Percentiles rank a stretch among this genome's conserved stretches.
phyloP scores from a whole-genome alignment of 768 basidiomycete genomes.

The Dentipellis fragilis region DNA sequence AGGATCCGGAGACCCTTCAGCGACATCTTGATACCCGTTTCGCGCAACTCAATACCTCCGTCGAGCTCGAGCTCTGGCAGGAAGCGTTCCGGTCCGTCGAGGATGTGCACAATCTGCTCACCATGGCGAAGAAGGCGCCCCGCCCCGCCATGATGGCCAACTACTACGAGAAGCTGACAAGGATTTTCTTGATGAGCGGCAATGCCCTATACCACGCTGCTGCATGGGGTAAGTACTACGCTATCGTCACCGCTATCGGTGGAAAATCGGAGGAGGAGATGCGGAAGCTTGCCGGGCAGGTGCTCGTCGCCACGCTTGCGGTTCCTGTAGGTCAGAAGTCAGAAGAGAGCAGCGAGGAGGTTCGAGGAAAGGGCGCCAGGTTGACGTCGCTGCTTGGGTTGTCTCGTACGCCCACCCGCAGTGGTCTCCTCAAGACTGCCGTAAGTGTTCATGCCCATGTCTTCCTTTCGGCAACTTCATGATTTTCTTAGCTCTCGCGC shows the following conservation, averaged over 20 bases:
- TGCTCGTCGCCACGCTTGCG: slow-evolving; percentile 85
- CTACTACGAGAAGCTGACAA: slow-evolving; percentile 96
- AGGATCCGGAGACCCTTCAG: slow-evolving; percentile 89
- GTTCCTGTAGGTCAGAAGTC: slow-evolving; percentile 72
- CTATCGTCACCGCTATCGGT: slow-evolving; percentile 59
- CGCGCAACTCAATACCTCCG: slow-evolving; percentile 90
- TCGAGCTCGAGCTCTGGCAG: slow-evolving; percentile 98
- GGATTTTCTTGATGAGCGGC: slow-evolving; percentile 92
- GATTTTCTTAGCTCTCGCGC: slow-evolving; percentile 52
- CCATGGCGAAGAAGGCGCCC: slow-evolving; percentile 86
- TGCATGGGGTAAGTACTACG: slow-evolving; percentile 84
- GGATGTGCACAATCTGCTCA: slow-evolving; percentile 93
- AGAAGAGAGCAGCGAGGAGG: slow-evolving; percentile 37
- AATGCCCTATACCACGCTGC: slow-evolving; percentile 95
- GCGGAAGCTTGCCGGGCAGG: slow-evolving; percentile 77
- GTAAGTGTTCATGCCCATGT: slow-evolving; percentile 32
- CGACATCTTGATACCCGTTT: slow-evolving; percentile 96
- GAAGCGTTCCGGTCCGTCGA: slow-evolving; percentile 98
- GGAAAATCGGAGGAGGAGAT: slow-evolving; percentile 73
- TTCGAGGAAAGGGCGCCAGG: slow-evolving; percentile 61
- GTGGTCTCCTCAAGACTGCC: slow-evolving; percentile 81
- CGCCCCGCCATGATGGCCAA: slow-evolving; percentile 96
- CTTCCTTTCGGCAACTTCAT: slow-evolving; percentile 3
- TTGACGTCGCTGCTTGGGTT: slow-evolving; percentile 82
- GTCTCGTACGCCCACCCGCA: slow-evolving; percentile 72